These are phyloP conservation scores for Cucumis sativus DNA, from an alignment of 306 rosid genomes.

Conservation along the genomic window DNA sequence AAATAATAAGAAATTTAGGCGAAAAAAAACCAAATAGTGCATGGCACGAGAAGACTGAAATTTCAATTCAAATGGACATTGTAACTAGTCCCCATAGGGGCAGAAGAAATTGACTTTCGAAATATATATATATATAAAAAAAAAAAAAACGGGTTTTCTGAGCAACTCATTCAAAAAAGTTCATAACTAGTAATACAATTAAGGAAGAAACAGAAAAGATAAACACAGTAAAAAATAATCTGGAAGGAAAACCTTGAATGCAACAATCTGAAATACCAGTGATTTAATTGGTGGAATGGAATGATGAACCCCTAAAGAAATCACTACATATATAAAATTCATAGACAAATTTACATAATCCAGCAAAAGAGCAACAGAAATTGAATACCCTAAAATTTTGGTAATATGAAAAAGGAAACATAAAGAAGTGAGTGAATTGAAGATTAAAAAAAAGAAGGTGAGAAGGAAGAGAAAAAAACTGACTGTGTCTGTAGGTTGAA, in stretches of 20 bases:
- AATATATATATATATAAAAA: no score
- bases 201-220: not conserved
- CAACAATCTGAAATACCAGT: not conserved
- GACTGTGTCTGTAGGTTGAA: constrained; percentile 72
- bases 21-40: not conserved
- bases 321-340: not conserved
- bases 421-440: not conserved
- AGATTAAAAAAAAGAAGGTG: not conserved
- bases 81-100: not conserved
- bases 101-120: not conserved
- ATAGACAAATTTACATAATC: not conserved
- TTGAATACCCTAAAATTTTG: not conserved
- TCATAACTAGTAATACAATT: not conserved
- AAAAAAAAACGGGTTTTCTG: not conserved
- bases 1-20: not conserved
- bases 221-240: not conserved
- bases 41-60: not conserved
- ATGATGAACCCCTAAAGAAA: not conserved
- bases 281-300: not conserved
- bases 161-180: not conserved
- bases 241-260: not conserved
- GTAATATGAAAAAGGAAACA: not conserved
- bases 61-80: not conserved
- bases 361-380: not conserved
- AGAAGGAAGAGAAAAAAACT: constrained; percentile 9